phyloP scores from a whole-genome alignment of 2,329 filamentous ascomycete genomes.

The Alternaria sp. region DNA sequence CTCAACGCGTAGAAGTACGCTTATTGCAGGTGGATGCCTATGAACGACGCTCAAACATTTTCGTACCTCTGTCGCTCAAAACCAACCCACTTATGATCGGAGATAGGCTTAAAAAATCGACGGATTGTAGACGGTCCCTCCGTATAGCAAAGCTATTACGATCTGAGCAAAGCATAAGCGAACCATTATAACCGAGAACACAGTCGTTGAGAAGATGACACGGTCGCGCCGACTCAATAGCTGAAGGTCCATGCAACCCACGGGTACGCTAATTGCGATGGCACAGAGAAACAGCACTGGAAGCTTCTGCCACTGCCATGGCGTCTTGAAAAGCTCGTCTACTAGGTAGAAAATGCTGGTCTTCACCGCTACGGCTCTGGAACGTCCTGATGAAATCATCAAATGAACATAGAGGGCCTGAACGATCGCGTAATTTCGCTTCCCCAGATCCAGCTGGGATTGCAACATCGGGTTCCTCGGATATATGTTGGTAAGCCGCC shows the following conservation, averaged over 20 bases:
- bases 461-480: neutral
- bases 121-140: neutral
- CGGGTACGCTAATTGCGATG: neutral
- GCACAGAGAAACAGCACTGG: neutral
- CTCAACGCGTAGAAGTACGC: neutral
- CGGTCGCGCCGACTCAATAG: neutral
- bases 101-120: neutral
- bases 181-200: neutral
- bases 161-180: neutral
- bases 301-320: neutral
- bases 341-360: neutral
- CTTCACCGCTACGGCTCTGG: neutral
- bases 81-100: neutral
- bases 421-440: neutral
- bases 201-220: neutral
- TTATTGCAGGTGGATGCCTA: neutral
- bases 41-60: neutral
- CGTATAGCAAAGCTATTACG: neutral
- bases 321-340: neutral
- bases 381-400: neutral
- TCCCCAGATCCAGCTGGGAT: neutral
- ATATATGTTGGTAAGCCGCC: neutral
- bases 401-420: neutral
- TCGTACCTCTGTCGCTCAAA: neutral
- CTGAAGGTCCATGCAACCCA: neutral